phyloP scores from a whole-genome alignment of 495 filamentous ascomycete genomes.

The Clavariopsis aquatica region DNA sequence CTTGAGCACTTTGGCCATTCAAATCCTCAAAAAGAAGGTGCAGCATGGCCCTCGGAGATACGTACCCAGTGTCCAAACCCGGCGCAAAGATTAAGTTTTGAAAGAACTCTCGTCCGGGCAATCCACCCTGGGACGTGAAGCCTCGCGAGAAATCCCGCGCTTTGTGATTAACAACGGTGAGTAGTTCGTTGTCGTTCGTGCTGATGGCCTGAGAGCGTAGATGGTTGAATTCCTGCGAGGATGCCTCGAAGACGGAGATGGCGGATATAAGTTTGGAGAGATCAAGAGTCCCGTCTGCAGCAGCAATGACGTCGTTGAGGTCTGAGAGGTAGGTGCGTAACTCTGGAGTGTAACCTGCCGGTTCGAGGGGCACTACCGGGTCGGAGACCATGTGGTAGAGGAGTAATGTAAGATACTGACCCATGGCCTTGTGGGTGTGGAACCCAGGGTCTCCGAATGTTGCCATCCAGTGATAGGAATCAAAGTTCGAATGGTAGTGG shows the following conservation, averaged over 20 bases:
- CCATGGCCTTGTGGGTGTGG: constrained; percentile 37
- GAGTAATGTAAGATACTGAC: constrained; percentile 43
- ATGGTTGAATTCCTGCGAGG: constrained; percentile 17
- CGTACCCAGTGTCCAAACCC: constrained; percentile 36
- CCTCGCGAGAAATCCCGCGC: constrained; percentile 34
- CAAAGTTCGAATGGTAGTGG: constrained; percentile 45
- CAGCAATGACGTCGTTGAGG: constrained; percentile 11
- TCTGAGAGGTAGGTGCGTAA: constrained; percentile 22
- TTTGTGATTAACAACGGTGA: constrained; percentile 35
- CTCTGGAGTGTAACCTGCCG: constrained; percentile 25
- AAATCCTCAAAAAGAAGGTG: too few species aligned
- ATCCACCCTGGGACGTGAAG: constrained; percentile 32
- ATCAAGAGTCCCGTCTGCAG: constrained; percentile 24
- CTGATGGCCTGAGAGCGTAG: constrained; percentile 24
- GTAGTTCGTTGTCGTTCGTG: constrained; percentile 19
- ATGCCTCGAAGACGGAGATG: constrained; percentile 22
- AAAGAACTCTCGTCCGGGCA: constrained; percentile 33
- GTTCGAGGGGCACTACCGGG: constrained; percentile 43
- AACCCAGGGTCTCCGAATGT: constrained; percentile 43
- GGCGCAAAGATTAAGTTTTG: constrained; percentile 36
- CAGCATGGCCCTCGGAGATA: too few species aligned
- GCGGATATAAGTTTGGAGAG: constrained; percentile 17
- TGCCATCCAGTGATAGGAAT: constrained; percentile 43
- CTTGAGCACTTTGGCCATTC: too few species aligned
- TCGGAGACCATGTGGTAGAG: constrained; percentile 45